Conservation (phyloP, 768 basidiomycete genomes). For the Leucogyrophana mollusca region DNA sequence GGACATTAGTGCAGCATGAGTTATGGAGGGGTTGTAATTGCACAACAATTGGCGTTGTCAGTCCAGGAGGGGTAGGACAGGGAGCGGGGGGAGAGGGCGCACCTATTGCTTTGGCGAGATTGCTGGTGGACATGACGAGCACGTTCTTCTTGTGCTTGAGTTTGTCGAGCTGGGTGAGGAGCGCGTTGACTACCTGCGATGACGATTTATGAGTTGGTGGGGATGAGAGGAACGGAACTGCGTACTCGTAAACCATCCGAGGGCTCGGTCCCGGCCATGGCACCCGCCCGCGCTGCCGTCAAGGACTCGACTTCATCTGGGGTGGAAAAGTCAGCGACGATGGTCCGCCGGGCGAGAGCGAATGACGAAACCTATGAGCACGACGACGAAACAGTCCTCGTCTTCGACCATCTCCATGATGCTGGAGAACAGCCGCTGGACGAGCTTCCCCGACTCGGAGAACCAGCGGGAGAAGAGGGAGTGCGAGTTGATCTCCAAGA, state of each 20-base stretch:
- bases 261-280: conserved; percentile 94
- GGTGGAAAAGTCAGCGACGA: background rate
- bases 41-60: too few species aligned
- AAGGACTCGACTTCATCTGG: conserved; percentile 95
- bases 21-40: too few species aligned
- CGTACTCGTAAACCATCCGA: conserved; percentile 87
- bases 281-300: conserved; percentile 91
- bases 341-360: too few species aligned
- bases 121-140: conserved; percentile 96
- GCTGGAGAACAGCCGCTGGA: conserved; percentile 86
- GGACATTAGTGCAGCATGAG: background rate
- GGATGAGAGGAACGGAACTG: conserved; percentile 3
- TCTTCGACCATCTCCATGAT: conserved; percentile 93
- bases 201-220: too few species aligned
- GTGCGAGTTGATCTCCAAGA: conserved; percentile 98
- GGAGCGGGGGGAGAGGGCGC: conserved; percentile 15
- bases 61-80: conserved; percentile 2
- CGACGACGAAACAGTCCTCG: conserved; percentile 86
- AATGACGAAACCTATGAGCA: too few species aligned
- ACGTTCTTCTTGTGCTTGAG: conserved; percentile 92
- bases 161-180: conserved; percentile 96
- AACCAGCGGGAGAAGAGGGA: conserved; percentile 99
- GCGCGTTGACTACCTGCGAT: conserved; percentile 94
- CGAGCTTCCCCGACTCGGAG: conserved; percentile 97
- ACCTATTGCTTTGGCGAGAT: conserved; percentile 94